A percentile compares a stretch with the other conserved stretches of the same genome.
phyloP scores from a whole-genome alignment of 2,329 filamentous ascomycete genomes.

The Paradendryphiella salina region DNA sequence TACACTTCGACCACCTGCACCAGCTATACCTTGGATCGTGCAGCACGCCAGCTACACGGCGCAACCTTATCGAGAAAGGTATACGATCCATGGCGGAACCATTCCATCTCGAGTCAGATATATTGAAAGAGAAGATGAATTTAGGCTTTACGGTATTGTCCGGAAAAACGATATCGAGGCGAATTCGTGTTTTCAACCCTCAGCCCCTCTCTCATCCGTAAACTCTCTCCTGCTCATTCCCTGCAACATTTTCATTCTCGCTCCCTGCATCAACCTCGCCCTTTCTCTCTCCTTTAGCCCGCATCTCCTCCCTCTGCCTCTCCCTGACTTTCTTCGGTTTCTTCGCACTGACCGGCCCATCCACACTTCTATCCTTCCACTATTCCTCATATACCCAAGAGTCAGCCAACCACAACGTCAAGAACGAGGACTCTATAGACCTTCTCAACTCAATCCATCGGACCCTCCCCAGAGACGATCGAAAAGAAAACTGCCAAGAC shows the following conservation, averaged over 20 bases:
- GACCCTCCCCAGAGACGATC: neutral
- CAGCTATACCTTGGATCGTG: neutral
- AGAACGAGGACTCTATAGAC: too few species aligned
- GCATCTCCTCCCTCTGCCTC: constrained; percentile 29
- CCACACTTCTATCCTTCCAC: constrained; percentile 51
- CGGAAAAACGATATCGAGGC: too few species aligned
- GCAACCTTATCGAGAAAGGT: neutral
- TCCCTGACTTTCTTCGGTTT: constrained; percentile 49
- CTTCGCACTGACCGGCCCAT: constrained; percentile 48
- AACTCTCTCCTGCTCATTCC: neutral
- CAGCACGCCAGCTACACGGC: neutral
- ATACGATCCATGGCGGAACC: neutral
- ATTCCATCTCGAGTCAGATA: neutral
- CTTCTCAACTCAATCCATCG: neutral
- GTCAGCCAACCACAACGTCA: neutral
- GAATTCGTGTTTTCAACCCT: too few species aligned
- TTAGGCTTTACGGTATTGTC: neutral
- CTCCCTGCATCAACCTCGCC: neutral
- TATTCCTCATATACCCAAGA: constrained; percentile 9
- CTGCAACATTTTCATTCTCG: neutral
- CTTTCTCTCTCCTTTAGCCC: neutral
- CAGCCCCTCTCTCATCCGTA: too few species aligned
- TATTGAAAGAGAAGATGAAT: neutral
- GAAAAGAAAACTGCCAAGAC: too few species aligned
- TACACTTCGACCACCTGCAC: neutral